Base-by-base conservation (phyloP, 345 rosid genomes). In the Combretum micranthum region DNA sequence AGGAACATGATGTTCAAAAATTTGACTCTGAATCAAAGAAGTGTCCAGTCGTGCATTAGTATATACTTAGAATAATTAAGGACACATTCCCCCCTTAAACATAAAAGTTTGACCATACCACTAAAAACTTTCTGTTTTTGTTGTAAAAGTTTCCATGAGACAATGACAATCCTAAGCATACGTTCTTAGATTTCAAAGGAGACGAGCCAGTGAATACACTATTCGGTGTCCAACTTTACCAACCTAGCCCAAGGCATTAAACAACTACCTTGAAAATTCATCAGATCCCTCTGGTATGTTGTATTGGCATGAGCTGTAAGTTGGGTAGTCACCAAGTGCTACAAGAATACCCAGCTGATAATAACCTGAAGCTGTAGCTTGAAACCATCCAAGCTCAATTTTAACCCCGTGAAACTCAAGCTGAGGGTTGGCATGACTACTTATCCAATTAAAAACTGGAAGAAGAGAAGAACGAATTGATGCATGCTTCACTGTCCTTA, bases 341-440 rank as follows among this genome's bases (percentile, higher is more conserved):
- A 85, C 97, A 71, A 93, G 80, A 64, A 89, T 72, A 69, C 99
- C 99, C 61, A 88, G 80, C 65, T 93, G 99, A 83, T 85, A 93
- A 75, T 89, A 89, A 66, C 97, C 97, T 59, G 97, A 93, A 64
- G 99, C 93, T 65, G 97, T 86, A 44, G 95, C 91, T 75, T 93
- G 99, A 75, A 93, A 93, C 99, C 99, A 93, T 51, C 97, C 97
- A 20, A 87, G 78, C 73, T 85, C 96, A 64, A 87, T 68, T 80
- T 83, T 81, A 53, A 84, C 95, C 37, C 93, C 87, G 54, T 88
- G 98, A 60, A 92, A 86, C 63, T 87, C 96, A 62, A 93, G 87
- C 64, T 89, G 97, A 50, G 94, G 89, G 67, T 85, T 93, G 64
- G 84, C 94, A 72, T 93, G 97, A 72, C 89, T 93, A 42, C 62